phyloP scores from a whole-genome alignment of 495 filamentous ascomycete genomes.

The Talaromyces ruber region DNA sequence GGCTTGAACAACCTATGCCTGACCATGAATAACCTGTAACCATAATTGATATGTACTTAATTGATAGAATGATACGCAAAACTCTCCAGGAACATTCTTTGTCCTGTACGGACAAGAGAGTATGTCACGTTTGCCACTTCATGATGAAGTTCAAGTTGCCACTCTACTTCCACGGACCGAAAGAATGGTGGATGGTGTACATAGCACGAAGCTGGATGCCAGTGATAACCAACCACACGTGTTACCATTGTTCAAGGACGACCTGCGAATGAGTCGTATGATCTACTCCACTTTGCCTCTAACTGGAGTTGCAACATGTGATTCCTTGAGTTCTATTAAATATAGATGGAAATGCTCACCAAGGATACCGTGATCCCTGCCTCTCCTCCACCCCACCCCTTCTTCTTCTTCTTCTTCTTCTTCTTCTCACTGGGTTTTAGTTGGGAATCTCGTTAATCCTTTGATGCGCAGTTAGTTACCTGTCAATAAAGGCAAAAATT shows the following conservation, averaged over 20 bases:
- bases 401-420: too few species aligned
- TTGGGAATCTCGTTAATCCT: too few species aligned
- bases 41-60: background rate
- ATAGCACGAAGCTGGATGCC: too few species aligned
- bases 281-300: background rate
- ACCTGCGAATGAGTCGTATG: background rate
- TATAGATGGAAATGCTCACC: too few species aligned
- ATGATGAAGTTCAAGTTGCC: background rate
- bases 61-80: background rate
- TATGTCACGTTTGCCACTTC: background rate
- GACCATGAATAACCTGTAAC: background rate
- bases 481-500: too few species aligned
- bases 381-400: too few species aligned
- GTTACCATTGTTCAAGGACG: background rate
- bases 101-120: background rate
- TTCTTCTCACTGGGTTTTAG: too few species aligned
- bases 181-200: too few species aligned
- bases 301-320: background rate
- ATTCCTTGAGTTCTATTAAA: background rate
- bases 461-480: too few species aligned
- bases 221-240: background rate
- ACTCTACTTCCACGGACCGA: background rate
- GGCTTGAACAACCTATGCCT: slow-evolving; percentile 16
- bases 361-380: too few species aligned
- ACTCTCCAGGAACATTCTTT: background rate